Evolutionary conservation across 352 stramenopile genomes (phyloP).

Genomic region (Phytophthora sp.): DNA sequence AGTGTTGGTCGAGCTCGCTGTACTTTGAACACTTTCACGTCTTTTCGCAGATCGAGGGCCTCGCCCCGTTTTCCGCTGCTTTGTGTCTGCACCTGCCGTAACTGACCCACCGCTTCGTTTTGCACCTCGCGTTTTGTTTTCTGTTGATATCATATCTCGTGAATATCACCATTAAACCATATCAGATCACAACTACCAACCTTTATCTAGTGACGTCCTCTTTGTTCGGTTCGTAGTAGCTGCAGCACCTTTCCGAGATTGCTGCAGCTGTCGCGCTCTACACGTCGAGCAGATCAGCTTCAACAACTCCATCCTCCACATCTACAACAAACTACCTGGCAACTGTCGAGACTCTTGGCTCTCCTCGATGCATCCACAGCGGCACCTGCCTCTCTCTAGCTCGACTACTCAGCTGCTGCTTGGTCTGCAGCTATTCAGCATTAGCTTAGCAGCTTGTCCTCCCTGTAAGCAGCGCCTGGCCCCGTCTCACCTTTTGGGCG

Average conservation of each 20-base stretch:
- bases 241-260: constrained; percentile 12
- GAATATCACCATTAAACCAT: no score
- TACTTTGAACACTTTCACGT: constrained; percentile 39
- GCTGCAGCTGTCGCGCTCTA: constrained; percentile 24
- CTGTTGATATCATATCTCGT: constrained; percentile 3
- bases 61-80: constrained; percentile 21
- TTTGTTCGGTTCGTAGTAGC: neutral
- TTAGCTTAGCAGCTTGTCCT: neutral
- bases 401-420: no score
- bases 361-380: constrained; percentile 21
- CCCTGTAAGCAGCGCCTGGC: no score
- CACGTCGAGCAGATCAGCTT: neutral
- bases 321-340: constrained; percentile 4
- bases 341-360: constrained; percentile 13
- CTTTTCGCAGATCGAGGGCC: constrained; percentile 17
- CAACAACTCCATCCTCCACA: neutral
- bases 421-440: no score
- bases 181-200: neutral
- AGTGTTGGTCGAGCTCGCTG: constrained; percentile 29
- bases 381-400: constrained; percentile 9
- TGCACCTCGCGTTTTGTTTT: constrained; percentile 12
- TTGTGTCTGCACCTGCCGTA: constrained; percentile 4
- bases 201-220: constrained; percentile 15
- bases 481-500: no score
- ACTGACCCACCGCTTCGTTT: constrained; percentile 20